Conservation (phyloP, 306 rosid genomes). For the Lithocarpus polystachyus region DNA sequence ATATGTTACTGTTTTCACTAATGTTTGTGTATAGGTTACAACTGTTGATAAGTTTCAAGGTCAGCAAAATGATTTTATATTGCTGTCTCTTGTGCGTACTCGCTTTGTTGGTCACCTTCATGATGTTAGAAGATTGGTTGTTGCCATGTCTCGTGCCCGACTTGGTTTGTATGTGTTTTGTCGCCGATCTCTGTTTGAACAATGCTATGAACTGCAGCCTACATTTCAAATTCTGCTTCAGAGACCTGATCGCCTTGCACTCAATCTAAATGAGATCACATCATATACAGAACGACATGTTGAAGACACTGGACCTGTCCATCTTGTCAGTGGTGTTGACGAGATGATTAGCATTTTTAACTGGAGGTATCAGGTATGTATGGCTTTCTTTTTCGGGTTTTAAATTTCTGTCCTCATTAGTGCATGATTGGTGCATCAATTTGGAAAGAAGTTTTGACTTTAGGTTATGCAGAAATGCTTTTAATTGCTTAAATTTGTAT, state of each 20-base stretch:
- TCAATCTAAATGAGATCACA: conserved; percentile 63
- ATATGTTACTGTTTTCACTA: too few species aligned
- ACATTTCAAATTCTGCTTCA: conserved; percentile 85
- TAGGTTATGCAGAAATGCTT: neutral
- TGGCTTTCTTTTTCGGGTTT: conserved; percentile 4
- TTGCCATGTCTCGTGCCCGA: conserved; percentile 98
- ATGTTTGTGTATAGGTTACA: conserved; percentile 53
- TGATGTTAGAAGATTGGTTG: conserved; percentile 96
- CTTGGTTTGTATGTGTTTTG: conserved; percentile 92
- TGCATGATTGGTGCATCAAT: neutral
- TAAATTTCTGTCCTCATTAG: neutral
- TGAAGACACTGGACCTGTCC: conserved; percentile 61
- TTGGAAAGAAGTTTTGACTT: neutral
- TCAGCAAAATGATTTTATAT: conserved; percentile 94
- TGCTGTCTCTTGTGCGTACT: conserved; percentile 92
- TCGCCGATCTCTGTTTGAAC: conserved; percentile 82
- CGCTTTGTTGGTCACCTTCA: conserved; percentile 95
- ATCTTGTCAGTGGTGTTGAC: conserved; percentile 72
- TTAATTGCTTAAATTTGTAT: too few species aligned
- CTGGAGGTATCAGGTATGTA: conserved; percentile 68
- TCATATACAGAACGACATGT: conserved; percentile 61
- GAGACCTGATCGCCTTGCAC: conserved; percentile 82
- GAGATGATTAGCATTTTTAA: conserved; percentile 73
- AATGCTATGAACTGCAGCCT: conserved; percentile 95
- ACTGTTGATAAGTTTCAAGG: conserved; percentile 99